Evolutionary conservation across 2,329 filamentous ascomycete species (phyloP), one percentile per base, ranked within the genome.

Genomic region (Microdochium nivale): DNA sequence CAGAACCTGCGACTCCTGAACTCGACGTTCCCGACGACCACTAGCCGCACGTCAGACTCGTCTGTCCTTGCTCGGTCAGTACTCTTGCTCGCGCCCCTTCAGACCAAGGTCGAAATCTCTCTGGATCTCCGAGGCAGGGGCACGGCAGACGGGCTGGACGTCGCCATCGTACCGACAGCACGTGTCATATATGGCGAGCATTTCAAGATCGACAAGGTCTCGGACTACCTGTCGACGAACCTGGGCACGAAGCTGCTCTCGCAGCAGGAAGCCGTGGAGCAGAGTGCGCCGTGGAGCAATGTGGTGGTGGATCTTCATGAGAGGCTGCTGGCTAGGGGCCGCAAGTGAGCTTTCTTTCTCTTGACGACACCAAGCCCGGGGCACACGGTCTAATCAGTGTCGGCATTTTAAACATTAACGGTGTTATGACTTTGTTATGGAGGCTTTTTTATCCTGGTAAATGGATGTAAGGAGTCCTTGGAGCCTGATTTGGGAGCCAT

Each of bases 121-220:
- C 73, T 92, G 52, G 74, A 75, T 16, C 65, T 92, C 24, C 70
- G 67, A 1, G 70, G 76, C 2, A 66, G 67, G 10, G 71, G 67
- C 48, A 69, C 68, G 0, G 68, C 69, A 1, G 70, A 73, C n/a
- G 74, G 76, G 3, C 68, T 85, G 11, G 74, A 79, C 1, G 73
- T 88, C 33, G 65, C 67, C 14, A 69, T 87, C 24, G 69, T 68
- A 5, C 73, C 77, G 1, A 71, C 70, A 23, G 86, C 83, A 0
- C 75, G 73, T 50, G 81, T 91, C 1, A 72, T 90, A 2, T 94
- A 94, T 63, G 88, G 88, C 0, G 87, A 92, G 68, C 76, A 79
- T 54, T 90, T 91, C 65, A 88, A 89, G 56, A 81, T 83, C 56
- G 79, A 74, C 49, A 90, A 88, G 67, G 84, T 94, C 73, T 73